Evolutionary conservation across 2,329 filamentous ascomycete genomes (phyloP), one percentile per base, ranked within the genome.

Genomic region (Hysterium pulicare): DNA sequence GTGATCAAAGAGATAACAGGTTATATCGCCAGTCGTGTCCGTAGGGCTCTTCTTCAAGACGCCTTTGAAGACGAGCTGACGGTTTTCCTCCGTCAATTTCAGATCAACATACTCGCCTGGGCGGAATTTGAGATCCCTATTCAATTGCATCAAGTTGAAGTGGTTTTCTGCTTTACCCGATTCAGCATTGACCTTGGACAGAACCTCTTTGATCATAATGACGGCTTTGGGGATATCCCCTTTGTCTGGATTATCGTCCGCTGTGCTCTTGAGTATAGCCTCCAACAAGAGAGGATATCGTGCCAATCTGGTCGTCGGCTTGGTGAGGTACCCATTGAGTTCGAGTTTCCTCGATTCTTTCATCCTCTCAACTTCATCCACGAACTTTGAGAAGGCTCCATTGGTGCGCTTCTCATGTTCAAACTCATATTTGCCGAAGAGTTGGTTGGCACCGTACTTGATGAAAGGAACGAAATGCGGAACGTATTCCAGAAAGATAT

Each of bases 321-420:
- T 98, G 7, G 93, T 98, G 40, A 98, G 75, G 62, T 98, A 98
- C 54, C 93, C 93, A 66, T 98, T 98, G 45, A 98, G 75, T 68
- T 98, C 93, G 35, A 98, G 76, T 70, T 98, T 98, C 50, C 93
- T 82, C 5, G 91, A 97, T 67, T 98, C 93, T 66, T 96, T 96
- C 55, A 95, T 81, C 45, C 93, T 79, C 68, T 98, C 93, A 5
- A 94, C 95, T 66, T 97, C 90, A 52, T 98, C 93, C 20, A 97
- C 93, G 55, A 97, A 96, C 58, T 86, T 88, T 39, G 85, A 75
- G 65, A 98, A 98, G 31, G 80, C 81, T 1, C 84, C 79, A 58
- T 98, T 98, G 43, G 83, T 79, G 13, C 86, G 84, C 55, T 93
- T 88, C 71, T 98, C 93, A 58, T 93, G 93, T 69, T 98, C 93